Evolutionary conservation across 2,329 filamentous ascomycete species (phyloP).

Genomic region (Nothopassalora personata): DNA sequence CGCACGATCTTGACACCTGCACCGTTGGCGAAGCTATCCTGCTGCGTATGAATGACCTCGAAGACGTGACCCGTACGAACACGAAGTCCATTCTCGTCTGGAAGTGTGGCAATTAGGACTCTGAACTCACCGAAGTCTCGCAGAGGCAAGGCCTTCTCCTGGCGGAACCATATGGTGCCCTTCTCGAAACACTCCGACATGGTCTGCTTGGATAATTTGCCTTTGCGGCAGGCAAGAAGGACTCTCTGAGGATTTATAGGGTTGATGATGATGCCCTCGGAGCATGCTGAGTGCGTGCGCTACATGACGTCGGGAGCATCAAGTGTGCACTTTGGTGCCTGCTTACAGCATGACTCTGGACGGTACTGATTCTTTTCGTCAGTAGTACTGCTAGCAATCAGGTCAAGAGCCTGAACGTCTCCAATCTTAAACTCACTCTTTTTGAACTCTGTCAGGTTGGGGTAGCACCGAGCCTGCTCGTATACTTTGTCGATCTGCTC

Average conservation of each 20-base stretch:
- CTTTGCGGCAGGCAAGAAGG: not conserved
- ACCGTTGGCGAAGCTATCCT: not conserved
- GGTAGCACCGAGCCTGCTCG: constrained; percentile 3
- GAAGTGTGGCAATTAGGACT: constrained; percentile 3
- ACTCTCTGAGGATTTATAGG: not conserved
- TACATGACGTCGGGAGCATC: constrained; percentile 1
- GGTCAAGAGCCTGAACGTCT: constrained; percentile 4
- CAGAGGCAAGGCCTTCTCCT: not conserved
- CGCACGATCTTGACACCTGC: not conserved
- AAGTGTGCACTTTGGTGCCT: not conserved
- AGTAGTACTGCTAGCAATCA: not conserved
- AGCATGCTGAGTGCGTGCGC: not conserved
- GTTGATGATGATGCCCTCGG: not conserved
- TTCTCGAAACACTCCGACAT: not conserved
- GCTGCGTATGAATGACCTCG: constrained; percentile 7
- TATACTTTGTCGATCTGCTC: not conserved
- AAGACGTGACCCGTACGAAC: constrained; percentile 2
- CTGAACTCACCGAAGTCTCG: constrained; percentile 5
- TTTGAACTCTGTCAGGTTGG: constrained; percentile 1
- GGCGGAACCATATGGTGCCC: constrained; percentile 5
- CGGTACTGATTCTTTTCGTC: not conserved
- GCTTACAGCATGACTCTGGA: constrained; percentile 3
- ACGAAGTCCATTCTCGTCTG: not conserved
- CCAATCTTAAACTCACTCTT: constrained; percentile 9
- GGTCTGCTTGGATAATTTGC: not conserved